Evolutionary conservation across 2,329 filamentous ascomycete genomes (phyloP).

Genomic region (Delphinella strobiligena): DNA sequence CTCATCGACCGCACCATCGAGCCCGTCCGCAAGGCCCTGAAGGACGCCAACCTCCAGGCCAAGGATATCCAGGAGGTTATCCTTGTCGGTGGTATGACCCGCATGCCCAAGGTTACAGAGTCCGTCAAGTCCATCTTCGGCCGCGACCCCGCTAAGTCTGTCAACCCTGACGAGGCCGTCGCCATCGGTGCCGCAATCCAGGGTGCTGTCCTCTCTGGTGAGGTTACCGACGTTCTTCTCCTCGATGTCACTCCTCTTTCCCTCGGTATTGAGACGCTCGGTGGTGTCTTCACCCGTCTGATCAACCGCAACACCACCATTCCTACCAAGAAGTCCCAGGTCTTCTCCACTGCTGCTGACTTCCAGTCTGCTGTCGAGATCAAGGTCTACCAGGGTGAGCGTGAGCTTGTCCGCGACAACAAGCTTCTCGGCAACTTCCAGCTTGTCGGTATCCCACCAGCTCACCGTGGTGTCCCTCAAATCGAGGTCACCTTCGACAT

Average conservation of each 20-base stretch:
- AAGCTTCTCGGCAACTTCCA: conserved; percentile 99
- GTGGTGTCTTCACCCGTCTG: conserved; percentile 92
- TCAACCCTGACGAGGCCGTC: conserved; percentile 97
- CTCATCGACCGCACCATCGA: conserved; percentile 79
- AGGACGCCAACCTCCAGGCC: conserved; percentile 82
- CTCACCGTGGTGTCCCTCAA: conserved; percentile 91
- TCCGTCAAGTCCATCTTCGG: conserved; percentile 96
- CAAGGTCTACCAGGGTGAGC: conserved; percentile 99
- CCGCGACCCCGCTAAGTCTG: conserved; percentile 91
- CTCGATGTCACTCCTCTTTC: conserved; percentile 93
- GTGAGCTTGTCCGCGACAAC: conserved; percentile 97
- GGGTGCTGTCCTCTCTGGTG: conserved; percentile 90
- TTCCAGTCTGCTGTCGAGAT: conserved; percentile 99
- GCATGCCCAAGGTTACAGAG: conserved; percentile 97
- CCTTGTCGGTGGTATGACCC: conserved; percentile 96
- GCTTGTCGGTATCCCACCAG: conserved; percentile 91
- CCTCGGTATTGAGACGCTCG: conserved; percentile 95
- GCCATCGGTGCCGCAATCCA: conserved; percentile 96
- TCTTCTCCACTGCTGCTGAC: conserved; percentile 94
- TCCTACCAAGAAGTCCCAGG: conserved; percentile 97
- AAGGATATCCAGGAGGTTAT: conserved; percentile 98
- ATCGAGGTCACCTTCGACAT: conserved; percentile 98
- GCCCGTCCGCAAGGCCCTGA: conserved; percentile 89
- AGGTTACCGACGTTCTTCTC: conserved; percentile 90
- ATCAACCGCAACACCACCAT: conserved; percentile 99